phyloP scores from a whole-genome alignment of 179 eudicot genomes.

The Spinacia oleracea region DNA sequence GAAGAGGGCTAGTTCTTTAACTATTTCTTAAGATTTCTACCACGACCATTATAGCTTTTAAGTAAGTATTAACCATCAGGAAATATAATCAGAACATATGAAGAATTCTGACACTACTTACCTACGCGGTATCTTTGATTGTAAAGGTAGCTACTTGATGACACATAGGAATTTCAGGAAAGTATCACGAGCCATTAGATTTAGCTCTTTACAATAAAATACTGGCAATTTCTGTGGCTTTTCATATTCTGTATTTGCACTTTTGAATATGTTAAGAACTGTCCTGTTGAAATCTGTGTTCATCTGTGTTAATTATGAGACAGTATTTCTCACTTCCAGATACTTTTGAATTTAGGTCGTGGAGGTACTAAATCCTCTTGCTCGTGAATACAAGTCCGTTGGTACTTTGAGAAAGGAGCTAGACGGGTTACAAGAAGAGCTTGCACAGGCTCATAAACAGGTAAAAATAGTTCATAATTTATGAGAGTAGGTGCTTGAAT shows the following conservation, averaged over 20 bases:
- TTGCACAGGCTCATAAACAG: constrained; percentile 75
- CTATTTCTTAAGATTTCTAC: neutral
- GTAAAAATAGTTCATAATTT: constrained; percentile 30
- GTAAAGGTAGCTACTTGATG: neutral
- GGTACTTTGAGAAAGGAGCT: constrained; percentile 83
- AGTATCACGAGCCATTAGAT: neutral
- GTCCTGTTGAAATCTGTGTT: neutral
- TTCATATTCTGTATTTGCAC: neutral
- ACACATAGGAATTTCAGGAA: neutral
- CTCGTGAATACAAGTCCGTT: constrained; percentile 82
- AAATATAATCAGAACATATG: neutral
- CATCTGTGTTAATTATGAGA: neutral
- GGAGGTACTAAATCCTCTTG: constrained; percentile 86
- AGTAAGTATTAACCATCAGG: too few species aligned
- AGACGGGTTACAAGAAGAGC: constrained; percentile 76
- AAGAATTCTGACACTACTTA: neutral
- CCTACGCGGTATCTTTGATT: neutral
- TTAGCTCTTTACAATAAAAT: neutral
- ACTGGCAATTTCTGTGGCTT: neutral
- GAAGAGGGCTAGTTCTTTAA: neutral
- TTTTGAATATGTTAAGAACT: neutral
- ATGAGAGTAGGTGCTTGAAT: neutral
- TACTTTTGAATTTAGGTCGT: constrained; percentile 58
- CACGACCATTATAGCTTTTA: neutral
- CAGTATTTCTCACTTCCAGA: constrained; percentile 23